These are phyloP conservation scores for Pseudozyma hubeiensis DNA, from an alignment of 1,284 basidiomycete genomes.

Conservation along the genomic window DNA sequence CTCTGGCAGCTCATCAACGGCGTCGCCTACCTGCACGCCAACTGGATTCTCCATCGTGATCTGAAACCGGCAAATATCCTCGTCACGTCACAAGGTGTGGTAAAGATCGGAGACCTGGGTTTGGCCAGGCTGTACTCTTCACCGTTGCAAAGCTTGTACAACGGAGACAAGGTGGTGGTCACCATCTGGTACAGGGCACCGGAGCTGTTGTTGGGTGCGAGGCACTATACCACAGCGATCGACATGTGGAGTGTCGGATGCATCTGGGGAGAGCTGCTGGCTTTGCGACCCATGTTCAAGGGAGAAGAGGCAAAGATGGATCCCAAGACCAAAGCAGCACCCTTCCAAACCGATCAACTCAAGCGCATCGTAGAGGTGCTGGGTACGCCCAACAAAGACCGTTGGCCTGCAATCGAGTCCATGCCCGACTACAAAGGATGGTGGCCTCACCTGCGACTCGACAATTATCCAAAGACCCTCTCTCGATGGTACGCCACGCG, in stretches of 20 bases:
- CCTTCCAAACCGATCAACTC: slow-evolving; percentile 79
- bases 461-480: slow-evolving; percentile 75
- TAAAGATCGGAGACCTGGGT: slow-evolving; percentile 97
- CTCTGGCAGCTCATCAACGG: slow-evolving; percentile 97
- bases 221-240: slow-evolving; percentile 95
- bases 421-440: slow-evolving; percentile 81
- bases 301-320: slow-evolving; percentile 98
- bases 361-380: slow-evolving; percentile 93
- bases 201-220: slow-evolving; percentile 91
- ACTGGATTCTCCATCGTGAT: slow-evolving; percentile 94
- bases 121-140: slow-evolving; percentile 87
- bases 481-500: slow-evolving; percentile 81
- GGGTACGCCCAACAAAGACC: slow-evolving; percentile 84
- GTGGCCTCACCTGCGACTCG: slow-evolving; percentile 66
- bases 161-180: slow-evolving; percentile 95
- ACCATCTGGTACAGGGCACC: slow-evolving; percentile 99
- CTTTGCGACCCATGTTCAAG: slow-evolving; percentile 95
- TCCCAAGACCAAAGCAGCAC: slow-evolving; percentile 62
- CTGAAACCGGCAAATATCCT: slow-evolving; percentile 99
- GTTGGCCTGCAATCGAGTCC: slow-evolving; percentile 88
- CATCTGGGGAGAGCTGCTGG: slow-evolving; percentile 93
- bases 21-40: slow-evolving; percentile 91
- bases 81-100: slow-evolving; percentile 85
- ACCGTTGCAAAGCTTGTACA: slow-evolving; percentile 81
- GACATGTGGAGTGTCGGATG: slow-evolving; percentile 99